Base-by-base conservation (phyloP, 768 basidiomycete species). In the Russula emetica region DNA sequence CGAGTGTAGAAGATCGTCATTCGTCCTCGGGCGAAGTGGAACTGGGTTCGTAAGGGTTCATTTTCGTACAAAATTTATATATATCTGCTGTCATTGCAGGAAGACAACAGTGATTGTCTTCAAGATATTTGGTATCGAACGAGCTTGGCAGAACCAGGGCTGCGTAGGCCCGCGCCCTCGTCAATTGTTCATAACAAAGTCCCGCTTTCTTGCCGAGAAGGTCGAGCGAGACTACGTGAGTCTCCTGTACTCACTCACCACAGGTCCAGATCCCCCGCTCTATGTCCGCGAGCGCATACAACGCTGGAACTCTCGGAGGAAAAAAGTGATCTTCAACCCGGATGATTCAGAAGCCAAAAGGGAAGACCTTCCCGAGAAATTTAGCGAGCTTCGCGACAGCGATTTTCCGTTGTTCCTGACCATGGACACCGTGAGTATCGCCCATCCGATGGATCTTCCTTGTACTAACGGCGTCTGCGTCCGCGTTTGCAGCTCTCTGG, bases 31-130 rank as follows among this genome's bases (percentile, higher is more conserved):
- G 0, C 77, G 88, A 28, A 88, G 87, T 69, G 88, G 88, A 3
- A 90, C 88, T 0, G 88, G 88, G 88, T 87, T 67, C 14, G 78
- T 60, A 11, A 7, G 1, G 8, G 14, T 44, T 30, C 5, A 10
- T 38, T 18, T 2, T 56, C 36, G 22, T 51, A 30, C 18, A 22
- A 26, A 6, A 47, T 22, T 16, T 18, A 16, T 42, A n/a, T 28
- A 20, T 47, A 18, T 36, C 14, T 22, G 3, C 22, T 10, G 0
- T 20, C 26, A 7, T 67, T 18, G 28, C 38, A 88, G 88, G 0
- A 89, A 89, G 78, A 90, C 86, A 0, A 90, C 88, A 0, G 85
- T 87, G 0, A 88, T 90, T 80, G 75, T 90, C 0, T 87, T 85
- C 76, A 89, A 87, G 71, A 89, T 90, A 80, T 76, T 89, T 1